Evolutionary conservation across 1,284 basidiomycete genomes (phyloP), one percentile per base, ranked within the genome.

Genomic region (Kalmanozyma brasiliensis): DNA sequence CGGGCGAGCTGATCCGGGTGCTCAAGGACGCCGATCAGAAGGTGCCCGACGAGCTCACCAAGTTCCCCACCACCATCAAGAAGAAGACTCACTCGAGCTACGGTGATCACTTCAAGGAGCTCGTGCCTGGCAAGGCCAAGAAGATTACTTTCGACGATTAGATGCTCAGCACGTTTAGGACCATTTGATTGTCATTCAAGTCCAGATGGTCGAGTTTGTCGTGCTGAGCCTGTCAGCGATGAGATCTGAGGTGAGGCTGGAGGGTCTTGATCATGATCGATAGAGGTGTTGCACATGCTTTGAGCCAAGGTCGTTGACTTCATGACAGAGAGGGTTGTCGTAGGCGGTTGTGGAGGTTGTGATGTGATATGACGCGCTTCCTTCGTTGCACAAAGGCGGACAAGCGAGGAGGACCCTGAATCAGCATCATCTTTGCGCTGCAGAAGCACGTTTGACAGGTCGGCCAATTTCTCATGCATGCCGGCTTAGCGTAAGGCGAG

Each of bases 1-100:
- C 95, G 0, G 95, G 96, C 11, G 95, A 98, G 83, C 88, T 98
- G 53, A 93, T 93, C 77, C 87, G 92, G 11, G 92, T 99, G 36
- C 86, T 98, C 51, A 86, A 91, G 58, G 96, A 98, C 80, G 90
- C 91, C 26, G 92, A 91, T 20, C 93, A 85, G 40, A 83, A 84
- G 24, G 83, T 85, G n/a, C 89, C 89, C 44, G 88, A 91, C 77
- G 89, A 85, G 22, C 85, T 97, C 84, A 88, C 89, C 77, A 90
- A 90, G 80, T 98, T 98, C 86, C 93, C 94, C 32, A 92, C 93
- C 11, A 77, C 93, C 46, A 94, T 98, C 85, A 96, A 96, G 86
- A 97, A 97, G 86, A 94, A 91, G 86, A 89, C 90, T 59, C 92
- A 94, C 73, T 85, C 89, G 45, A 89, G 87, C 46, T 83, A 83